Percentiles rank a stretch among this genome's conserved stretches.
Conservation (phyloP, 352 stramenopile species). For the Plasmopara muralis region DNA sequence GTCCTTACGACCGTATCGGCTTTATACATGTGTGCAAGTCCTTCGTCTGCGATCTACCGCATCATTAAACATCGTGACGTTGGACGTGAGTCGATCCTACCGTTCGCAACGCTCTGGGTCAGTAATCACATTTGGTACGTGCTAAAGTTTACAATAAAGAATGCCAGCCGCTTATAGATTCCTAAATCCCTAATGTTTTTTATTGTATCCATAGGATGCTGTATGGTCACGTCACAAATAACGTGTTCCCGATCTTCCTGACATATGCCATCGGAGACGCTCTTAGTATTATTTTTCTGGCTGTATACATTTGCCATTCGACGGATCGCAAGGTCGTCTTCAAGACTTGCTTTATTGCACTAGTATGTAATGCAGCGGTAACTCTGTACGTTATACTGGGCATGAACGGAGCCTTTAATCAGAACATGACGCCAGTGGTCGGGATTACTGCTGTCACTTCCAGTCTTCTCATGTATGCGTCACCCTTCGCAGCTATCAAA, state of each 20-base stretch:
- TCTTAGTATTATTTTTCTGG: slow-evolving; percentile 41
- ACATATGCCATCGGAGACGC: slow-evolving; percentile 48
- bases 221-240: slow-evolving; percentile 45
- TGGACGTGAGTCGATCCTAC: slow-evolving; percentile 36
- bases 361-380: slow-evolving; percentile 36
- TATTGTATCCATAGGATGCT: slow-evolving; percentile 36
- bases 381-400: slow-evolving; percentile 47
- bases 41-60: slow-evolving; percentile 35
- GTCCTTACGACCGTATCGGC: slow-evolving; percentile 57
- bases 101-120: slow-evolving; percentile 57
- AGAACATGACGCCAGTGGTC: slow-evolving; percentile 24
- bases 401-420: slow-evolving; percentile 23
- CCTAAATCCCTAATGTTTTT: slow-evolving; percentile 7
- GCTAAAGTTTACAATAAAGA: not conserved
- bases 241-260: slow-evolving; percentile 41
- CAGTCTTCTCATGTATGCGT: slow-evolving; percentile 59
- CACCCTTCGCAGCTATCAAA: slow-evolving; percentile 50
- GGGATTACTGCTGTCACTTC: slow-evolving; percentile 44
- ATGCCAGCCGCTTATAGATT: not conserved
- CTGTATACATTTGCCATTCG: slow-evolving; percentile 39
- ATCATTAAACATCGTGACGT: slow-evolving; percentile 48
- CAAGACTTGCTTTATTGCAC: slow-evolving; percentile 23
- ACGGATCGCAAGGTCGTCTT: slow-evolving; percentile 30
- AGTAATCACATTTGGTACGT: slow-evolving; percentile 70
- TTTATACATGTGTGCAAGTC: slow-evolving; percentile 70